Base-by-base conservation (phyloP, 116 monocot genomes). In the Trichopus zeylanicus region DNA sequence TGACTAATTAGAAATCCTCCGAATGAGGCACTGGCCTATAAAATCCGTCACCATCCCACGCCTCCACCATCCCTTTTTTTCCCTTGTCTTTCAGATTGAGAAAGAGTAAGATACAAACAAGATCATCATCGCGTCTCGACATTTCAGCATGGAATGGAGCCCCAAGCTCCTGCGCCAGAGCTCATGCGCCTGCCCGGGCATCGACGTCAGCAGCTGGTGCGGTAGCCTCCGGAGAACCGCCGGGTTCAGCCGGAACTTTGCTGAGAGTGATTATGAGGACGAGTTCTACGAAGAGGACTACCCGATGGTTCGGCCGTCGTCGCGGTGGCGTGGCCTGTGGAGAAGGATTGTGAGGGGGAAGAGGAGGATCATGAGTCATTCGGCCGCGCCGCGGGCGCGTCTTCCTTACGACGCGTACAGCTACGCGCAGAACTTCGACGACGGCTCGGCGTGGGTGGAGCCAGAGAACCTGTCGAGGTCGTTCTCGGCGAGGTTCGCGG, bases 381-480 rank as follows among this genome's bases (percentile, higher is more conserved):
- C n/a, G 51, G 49, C 29, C 13, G 7, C 51, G 20, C n/a, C 58
- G 38, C 28, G 29, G 3, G n/a, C 22, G 15, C 49, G 25, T 12
- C 48, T 47, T 4, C 48, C 20, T 6, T 75, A 75, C 26, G 69
- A 69, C 52, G 37, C 63, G 2, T 46, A 64, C 19, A 56, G 62
- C 1, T 75, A 75, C 24, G 64, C 63, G 7, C 75, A 69, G 64
- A 75, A 75, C 16, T 75, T 75, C 34, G 75, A 75, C 31, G 63
- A 75, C 2, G 75, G 69, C 1, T 53, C 48, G 4, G 69, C 69
- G 5, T 59, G 35, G 35, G 55, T 53, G 26, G 75, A 75, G 52
- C 64, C 69, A 7, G 69, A 75, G 39, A 63, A 75, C 28, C 34
- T 75, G 26, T 49, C 38, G 8, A 48, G 69, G 23, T 75, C 75